Evolutionary conservation across 225 moss, liverwort and hornwort genomes (phyloP).

Genomic region (Marchantia paleacea): DNA sequence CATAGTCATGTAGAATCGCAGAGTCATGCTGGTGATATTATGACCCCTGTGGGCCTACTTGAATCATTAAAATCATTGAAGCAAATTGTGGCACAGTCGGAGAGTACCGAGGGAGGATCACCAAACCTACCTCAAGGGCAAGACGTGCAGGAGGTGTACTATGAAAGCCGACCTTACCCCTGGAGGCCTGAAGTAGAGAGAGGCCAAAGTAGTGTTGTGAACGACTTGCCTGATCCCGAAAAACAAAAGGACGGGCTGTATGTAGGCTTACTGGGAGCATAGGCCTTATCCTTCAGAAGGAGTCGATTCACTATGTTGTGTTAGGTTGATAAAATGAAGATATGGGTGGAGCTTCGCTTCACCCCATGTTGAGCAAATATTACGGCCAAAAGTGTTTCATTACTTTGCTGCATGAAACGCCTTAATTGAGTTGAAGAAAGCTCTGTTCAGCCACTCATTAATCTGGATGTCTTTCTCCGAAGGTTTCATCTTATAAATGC

Average conservation of each 20-base stretch:
- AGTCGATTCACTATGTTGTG: constrained; percentile 1
- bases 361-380: no score
- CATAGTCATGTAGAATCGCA: constrained; percentile 43
- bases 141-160: constrained; percentile 23
- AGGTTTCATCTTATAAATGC: no score
- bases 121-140: background rate
- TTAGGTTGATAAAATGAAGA: background rate
- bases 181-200: constrained; percentile 17
- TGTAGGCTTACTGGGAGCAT: constrained; percentile 44
- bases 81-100: constrained; percentile 61
- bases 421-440: no score
- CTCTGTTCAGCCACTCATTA: no score
- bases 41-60: constrained; percentile 49
- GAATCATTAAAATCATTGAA: constrained; percentile 78
- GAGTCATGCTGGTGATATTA: constrained; percentile 33
- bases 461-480: no score
- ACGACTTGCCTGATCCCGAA: constrained; percentile 42
- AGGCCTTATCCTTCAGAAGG: background rate
- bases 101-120: constrained; percentile 33
- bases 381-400: no score
- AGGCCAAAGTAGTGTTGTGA: constrained; percentile 11
- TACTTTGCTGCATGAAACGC: no score
- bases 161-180: constrained; percentile 18
- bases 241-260: constrained; percentile 37
- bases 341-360: background rate